These are phyloP conservation scores for Trichophyton simii DNA, from an alignment of 2,329 filamentous ascomycete species.

Conservation along the genomic window DNA sequence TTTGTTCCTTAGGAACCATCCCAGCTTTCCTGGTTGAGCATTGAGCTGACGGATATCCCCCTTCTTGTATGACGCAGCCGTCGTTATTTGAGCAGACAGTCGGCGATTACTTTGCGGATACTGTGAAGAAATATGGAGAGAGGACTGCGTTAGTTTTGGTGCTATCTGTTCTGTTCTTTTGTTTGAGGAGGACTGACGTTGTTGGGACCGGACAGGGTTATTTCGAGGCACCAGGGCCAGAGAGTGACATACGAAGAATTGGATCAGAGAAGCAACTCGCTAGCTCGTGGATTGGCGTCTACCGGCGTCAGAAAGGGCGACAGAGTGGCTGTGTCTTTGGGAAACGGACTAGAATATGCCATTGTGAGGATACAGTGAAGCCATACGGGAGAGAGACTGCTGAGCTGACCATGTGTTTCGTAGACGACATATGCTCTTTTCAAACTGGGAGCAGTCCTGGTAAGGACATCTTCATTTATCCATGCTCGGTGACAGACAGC, in stretches of 20 bases:
- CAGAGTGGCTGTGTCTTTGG: constrained; percentile 72
- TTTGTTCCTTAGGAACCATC: constrained; percentile 11
- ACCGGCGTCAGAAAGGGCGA: constrained; percentile 70
- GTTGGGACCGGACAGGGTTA: constrained; percentile 31
- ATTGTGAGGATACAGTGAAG: constrained; percentile 39
- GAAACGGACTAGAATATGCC: constrained; percentile 74
- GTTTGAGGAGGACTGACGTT: constrained; percentile 3
- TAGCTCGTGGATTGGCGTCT: constrained; percentile 57
- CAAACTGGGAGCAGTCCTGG: constrained; percentile 86
- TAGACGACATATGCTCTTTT: constrained; percentile 69
- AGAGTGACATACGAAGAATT: constrained; percentile 62
- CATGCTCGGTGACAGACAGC: not conserved
- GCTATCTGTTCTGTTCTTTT: not conserved
- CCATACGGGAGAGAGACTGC: not conserved
- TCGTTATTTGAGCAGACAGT: constrained; percentile 37
- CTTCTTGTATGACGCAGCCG: constrained; percentile 20
- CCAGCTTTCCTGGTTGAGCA: not conserved
- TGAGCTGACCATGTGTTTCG: not conserved
- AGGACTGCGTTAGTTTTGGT: constrained; percentile 38
- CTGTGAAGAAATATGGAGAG: constrained; percentile 34
- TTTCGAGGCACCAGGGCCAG: constrained; percentile 49
- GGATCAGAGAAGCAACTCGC: constrained; percentile 60
- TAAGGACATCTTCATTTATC: constrained; percentile 21
- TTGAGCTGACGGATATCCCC: constrained; percentile 10
- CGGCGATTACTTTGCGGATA: constrained; percentile 34